phyloP scores from a whole-genome alignment of 345 rosid genomes.

The Eucalyptus dawsonii region DNA sequence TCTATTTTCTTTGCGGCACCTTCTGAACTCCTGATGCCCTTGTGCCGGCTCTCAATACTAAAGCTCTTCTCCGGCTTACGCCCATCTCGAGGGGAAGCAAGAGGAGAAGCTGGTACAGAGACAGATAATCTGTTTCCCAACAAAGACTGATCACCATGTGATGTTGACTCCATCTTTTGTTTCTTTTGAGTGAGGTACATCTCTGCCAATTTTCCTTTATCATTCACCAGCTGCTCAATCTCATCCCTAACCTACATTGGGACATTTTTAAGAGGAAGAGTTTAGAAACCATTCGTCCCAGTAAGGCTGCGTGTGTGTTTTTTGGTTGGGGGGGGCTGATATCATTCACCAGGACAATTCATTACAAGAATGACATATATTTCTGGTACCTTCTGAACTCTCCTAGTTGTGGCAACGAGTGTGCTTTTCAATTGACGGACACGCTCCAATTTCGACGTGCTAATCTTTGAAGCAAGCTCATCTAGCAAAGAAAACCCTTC shows the following conservation, averaged over 20 bases:
- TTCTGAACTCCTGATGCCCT: constrained; percentile 74
- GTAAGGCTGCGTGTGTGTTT: background rate
- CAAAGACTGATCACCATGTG: constrained; percentile 66
- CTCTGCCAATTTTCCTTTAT: constrained; percentile 99
- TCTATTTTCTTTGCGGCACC: constrained; percentile 63
- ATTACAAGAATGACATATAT: background rate
- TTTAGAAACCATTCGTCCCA: too few species aligned
- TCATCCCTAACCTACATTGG: constrained; percentile 71
- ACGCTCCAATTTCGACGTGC: constrained; percentile 95
- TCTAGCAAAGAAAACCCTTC: constrained; percentile 93
- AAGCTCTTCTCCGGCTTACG: constrained; percentile 74
- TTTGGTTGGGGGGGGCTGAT: too few species aligned
- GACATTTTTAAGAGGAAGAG: background rate
- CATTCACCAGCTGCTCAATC: constrained; percentile 98
- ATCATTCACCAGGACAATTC: background rate
- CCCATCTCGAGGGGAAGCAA: constrained; percentile 67
- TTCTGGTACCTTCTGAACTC: constrained; percentile 80
- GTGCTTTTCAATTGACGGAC: constrained; percentile 83
- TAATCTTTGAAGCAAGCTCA: constrained; percentile 89
- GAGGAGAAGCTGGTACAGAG: constrained; percentile 94
- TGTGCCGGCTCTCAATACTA: constrained; percentile 64
- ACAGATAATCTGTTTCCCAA: constrained; percentile 51
- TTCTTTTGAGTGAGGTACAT: constrained; percentile 97
- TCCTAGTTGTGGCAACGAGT: constrained; percentile 79
- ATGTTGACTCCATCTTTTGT: constrained; percentile 58